Evolutionary conservation across 78 protist genomes (phyloP).

Genomic region (Dictyostelium capitatum): DNA sequence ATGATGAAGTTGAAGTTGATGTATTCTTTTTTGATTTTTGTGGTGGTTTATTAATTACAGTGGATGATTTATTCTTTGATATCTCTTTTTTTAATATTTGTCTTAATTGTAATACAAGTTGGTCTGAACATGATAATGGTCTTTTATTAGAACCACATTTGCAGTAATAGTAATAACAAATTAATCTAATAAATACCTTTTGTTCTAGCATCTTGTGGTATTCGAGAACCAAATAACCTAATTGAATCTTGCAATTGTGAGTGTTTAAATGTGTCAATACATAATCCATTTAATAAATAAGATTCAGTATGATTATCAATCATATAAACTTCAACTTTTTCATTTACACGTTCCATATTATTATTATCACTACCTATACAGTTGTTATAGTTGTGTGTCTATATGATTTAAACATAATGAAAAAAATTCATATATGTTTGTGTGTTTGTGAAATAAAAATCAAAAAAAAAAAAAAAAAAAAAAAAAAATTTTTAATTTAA

Average conservation of each 20-base stretch:
- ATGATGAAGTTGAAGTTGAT: not conserved
- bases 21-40: not conserved
- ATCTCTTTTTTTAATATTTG: conserved; percentile 5
- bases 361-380: no score
- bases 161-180: not conserved
- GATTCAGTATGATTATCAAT: conserved; percentile 1
- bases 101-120: conserved; percentile 2
- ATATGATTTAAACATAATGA: no score
- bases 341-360: not conserved
- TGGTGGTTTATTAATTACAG: not conserved
- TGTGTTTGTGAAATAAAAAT: no score
- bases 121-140: not conserved
- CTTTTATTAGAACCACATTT: not conserved
- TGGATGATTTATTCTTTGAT: not conserved
- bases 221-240: not conserved
- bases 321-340: not conserved
- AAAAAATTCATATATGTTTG: no score
- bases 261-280: not conserved
- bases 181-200: not conserved
- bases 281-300: not conserved
- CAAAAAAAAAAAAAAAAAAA: no score
- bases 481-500: no score
- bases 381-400: no score
- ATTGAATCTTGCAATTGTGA: not conserved
- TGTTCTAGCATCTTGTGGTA: not conserved